Conservation (phyloP, 805 yeast genomes). For the Metschnikowia borealis region DNA sequence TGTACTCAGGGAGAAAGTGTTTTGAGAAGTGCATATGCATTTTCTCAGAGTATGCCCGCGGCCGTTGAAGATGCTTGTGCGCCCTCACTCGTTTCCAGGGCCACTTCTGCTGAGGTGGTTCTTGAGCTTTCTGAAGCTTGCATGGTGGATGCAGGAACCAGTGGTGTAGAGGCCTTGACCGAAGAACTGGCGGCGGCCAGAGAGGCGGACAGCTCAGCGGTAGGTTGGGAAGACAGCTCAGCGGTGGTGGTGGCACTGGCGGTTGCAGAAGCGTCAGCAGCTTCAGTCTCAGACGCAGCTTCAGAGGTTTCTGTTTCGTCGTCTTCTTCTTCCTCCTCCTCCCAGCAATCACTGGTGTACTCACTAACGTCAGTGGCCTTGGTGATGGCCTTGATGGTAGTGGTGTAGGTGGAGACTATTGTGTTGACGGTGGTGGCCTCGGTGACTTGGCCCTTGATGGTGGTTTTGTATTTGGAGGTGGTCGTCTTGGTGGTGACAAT, state of each 20-base stretch:
- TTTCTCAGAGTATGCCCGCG: conserved; percentile 1
- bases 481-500: conserved; percentile 12
- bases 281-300: conserved; percentile 1
- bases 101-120: background rate
- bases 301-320: conserved; percentile 4
- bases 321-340: conserved; percentile 14
- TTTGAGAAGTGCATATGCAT: background rate
- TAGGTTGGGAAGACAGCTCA: background rate
- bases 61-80: conserved; percentile 5
- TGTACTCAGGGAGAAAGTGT: background rate
- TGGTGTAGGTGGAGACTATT: conserved; percentile 11
- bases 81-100: background rate
- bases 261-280: background rate
- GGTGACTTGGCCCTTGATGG: conserved; percentile 12
- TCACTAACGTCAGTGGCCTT: conserved; percentile 9
- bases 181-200: background rate
- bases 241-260: background rate
- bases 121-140: background rate
- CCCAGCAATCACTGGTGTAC: conserved; percentile 13
- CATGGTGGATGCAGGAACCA: background rate
- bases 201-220: too few relatives aligned
- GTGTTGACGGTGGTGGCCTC: conserved; percentile 10
- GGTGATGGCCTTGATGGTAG: conserved; percentile 1
- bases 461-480: conserved; percentile 13
- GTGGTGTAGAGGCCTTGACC: background rate